Conservation (phyloP, 2,329 filamentous ascomycete species). For the Fusarium haematococcum region DNA sequence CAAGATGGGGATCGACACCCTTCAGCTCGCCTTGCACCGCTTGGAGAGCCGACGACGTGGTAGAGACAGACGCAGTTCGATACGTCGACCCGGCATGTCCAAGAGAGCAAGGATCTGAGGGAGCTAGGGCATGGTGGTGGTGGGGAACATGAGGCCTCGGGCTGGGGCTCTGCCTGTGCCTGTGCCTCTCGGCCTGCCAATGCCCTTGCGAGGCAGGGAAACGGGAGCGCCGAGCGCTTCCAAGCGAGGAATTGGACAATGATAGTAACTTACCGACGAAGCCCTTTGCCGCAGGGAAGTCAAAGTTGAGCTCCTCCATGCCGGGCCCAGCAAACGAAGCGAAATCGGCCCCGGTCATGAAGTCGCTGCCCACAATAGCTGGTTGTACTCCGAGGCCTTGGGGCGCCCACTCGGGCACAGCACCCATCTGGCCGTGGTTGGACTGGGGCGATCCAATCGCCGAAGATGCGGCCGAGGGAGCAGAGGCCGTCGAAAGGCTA, state of each 20-base stretch:
- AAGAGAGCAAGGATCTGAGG: slow-evolving; percentile 28
- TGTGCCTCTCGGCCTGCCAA: slow-evolving; percentile 24
- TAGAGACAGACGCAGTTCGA: slow-evolving; percentile 28
- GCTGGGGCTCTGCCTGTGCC: slow-evolving; percentile 11
- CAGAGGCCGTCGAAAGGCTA: slow-evolving; percentile 71
- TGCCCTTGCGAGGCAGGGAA: slow-evolving; percentile 25
- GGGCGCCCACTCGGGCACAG: slow-evolving; percentile 69
- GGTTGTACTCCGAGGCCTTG: slow-evolving; percentile 70
- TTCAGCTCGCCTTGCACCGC: slow-evolving; percentile 27
- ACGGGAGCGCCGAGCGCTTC: slow-evolving; percentile 28
- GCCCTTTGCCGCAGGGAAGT: slow-evolving; percentile 61
- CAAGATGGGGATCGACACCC: slow-evolving; percentile 29
- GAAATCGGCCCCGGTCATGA: slow-evolving; percentile 66
- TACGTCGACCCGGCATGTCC: slow-evolving; percentile 17
- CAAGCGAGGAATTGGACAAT: slow-evolving; percentile 24
- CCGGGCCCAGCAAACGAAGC: slow-evolving; percentile 61
- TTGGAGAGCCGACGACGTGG: slow-evolving; percentile 27
- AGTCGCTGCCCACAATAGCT: slow-evolving; percentile 70
- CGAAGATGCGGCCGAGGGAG: slow-evolving; percentile 73
- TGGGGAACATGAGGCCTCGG: slow-evolving; percentile 37
- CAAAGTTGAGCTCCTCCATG: slow-evolving; percentile 65
- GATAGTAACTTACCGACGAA: slow-evolving; percentile 67
- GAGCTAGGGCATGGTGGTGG: slow-evolving; percentile 28
- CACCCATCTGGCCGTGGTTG: slow-evolving; percentile 67
- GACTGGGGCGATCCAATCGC: slow-evolving; percentile 76